Conservation (phyloP, 805 yeast species). For the Candida corydali region DNA sequence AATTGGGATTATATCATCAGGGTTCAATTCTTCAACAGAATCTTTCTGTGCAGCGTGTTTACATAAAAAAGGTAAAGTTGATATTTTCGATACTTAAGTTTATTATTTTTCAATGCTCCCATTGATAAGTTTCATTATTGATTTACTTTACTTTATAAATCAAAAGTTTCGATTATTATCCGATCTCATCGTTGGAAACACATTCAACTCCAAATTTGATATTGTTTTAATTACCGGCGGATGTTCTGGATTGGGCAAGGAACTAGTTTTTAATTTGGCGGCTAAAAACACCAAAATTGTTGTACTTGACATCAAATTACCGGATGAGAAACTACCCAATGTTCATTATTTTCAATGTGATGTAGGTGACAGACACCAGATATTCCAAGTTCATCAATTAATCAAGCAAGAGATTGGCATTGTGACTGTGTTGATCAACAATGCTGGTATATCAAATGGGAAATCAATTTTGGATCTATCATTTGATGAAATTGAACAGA, state of each 20-base stretch:
- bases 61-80: no score
- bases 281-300: conserved; percentile 48
- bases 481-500: conserved; percentile 55
- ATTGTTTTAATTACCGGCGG: conserved; percentile 84
- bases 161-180: conserved; percentile 26
- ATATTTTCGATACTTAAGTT: no score
- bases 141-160: conserved; percentile 11
- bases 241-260: conserved; percentile 69
- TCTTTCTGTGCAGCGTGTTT: no score
- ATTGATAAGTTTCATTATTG: conserved; percentile 1
- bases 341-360: conserved; percentile 67
- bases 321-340: conserved; percentile 28
- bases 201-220: conserved; percentile 51
- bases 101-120: no score
- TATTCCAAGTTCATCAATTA: conserved; percentile 33
- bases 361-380: conserved; percentile 50
- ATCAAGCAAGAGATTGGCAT: conserved; percentile 51
- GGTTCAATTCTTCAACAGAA: no score
- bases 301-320: conserved; percentile 58
- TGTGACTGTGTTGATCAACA: conserved; percentile 71
- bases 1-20: no score
- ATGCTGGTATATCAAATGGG: conserved; percentile 75
- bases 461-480: conserved; percentile 51
- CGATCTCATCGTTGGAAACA: conserved; percentile 45
- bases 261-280: conserved; percentile 47